A percentile compares a stretch with the other conserved stretches of the same genome.
Conservation (phyloP, 2,329 filamentous ascomycete genomes). For the Didymella exigua region DNA sequence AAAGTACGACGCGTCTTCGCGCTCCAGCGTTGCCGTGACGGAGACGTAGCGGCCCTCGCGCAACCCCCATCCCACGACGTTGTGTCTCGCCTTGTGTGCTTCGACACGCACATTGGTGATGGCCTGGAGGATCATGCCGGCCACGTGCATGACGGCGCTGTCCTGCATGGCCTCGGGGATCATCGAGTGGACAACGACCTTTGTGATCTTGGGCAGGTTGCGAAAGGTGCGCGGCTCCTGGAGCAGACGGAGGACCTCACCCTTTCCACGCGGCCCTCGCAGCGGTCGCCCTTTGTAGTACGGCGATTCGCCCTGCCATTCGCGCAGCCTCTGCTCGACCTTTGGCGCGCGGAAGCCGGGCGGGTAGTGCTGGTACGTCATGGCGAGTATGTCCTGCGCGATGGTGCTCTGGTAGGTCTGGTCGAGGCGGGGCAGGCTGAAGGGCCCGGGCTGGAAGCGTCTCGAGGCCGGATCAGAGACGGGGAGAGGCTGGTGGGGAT, state of each 20-base stretch:
- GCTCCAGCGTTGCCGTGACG: conserved; percentile 76
- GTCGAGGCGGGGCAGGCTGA: conserved; percentile 82
- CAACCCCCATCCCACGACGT: conserved; percentile 77
- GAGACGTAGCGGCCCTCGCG: conserved; percentile 72
- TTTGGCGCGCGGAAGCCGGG: conserved; percentile 71
- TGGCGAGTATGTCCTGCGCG: conserved; percentile 83
- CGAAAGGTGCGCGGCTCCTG: conserved; percentile 73
- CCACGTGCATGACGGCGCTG: conserved; percentile 77
- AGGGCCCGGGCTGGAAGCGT: conserved; percentile 87
- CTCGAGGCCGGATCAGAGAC: conserved; percentile 86
- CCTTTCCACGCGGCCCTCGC: conserved; percentile 80
- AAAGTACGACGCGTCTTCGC: conserved; percentile 87
- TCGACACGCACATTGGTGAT: conserved; percentile 78
- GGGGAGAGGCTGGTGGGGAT: conserved; percentile 88
- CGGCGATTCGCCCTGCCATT: conserved; percentile 88
- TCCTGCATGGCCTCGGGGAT: conserved; percentile 72
- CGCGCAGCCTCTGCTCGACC: conserved; percentile 70
- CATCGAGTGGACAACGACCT: conserved; percentile 80
- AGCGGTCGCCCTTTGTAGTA: conserved; percentile 92
- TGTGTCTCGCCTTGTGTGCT: conserved; percentile 71
- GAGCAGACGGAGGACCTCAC: conserved; percentile 70
- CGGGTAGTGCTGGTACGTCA: conserved; percentile 84
- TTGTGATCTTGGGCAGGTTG: conserved; percentile 82
- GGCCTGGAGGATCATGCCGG: conserved; percentile 81
- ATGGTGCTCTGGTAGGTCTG: conserved; percentile 90